Evolutionary conservation across 805 yeast genomes (phyloP), one percentile per base, ranked within the genome.

Genomic region (Wickerhamiella bombiphila): DNA sequence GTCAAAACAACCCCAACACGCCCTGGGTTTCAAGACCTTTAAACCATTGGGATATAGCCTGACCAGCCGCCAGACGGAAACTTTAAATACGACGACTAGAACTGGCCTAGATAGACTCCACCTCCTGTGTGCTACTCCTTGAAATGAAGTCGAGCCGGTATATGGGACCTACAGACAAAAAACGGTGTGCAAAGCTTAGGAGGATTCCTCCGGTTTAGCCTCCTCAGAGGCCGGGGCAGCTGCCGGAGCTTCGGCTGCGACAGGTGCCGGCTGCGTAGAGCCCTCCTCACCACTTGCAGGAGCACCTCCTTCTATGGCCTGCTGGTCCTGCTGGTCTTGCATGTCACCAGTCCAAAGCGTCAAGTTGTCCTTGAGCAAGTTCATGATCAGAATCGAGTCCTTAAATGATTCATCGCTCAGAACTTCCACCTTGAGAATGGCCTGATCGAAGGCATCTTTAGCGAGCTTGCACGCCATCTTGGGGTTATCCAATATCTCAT

Each of bases 391-490:
- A 50, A 97, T 91, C 47, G 96, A 85, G 65, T 91, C 98, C 68
- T 91, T 91, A 77, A 91, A 91, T 51, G 94, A 80, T 69, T 91
- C 98, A 69, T 91, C 98, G 34, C 94, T 80, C 58, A 91, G 74
- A 49, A 96, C 86, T 68, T 91, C 98, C 63, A 91, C 76, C 69
- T 91, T 97, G 49, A 97, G 95, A 60, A 91, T 93, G 50, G 98
- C 98, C 61, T 91, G 98, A 65, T 91, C 98, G 54, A 91, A 91
- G 30, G 98, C 98, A 69, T 88, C 96, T 67, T 91, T 91, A 57
- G 98, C 98, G 62, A 91, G 76, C 64, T 91, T 96, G 67, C 98
- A 91, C 52, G 98, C 98, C 68, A 93, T 83, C 64, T 91, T 97
- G 56, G 98, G 98, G 45, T 95, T 80, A 66, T 88, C 86, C 65